Evolutionary conservation across 345 rosid genomes (phyloP).

Genomic region (Eucalyptus lansdowneana): DNA sequence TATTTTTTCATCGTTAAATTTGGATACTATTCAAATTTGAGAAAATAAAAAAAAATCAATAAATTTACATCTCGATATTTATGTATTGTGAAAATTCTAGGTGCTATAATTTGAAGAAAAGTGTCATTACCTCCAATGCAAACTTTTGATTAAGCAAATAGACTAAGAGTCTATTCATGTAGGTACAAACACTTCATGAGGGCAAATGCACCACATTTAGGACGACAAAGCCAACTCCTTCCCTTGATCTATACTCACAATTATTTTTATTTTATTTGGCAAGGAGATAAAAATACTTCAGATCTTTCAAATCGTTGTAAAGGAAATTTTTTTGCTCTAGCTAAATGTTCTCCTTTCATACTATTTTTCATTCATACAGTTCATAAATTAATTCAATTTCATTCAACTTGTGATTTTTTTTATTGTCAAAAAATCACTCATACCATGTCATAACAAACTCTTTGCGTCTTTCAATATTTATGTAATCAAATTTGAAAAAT

Average conservation of each 20-base stretch:
- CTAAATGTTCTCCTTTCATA: background rate
- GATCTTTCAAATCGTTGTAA: background rate
- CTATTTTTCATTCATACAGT: background rate
- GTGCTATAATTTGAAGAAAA: no score
- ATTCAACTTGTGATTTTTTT: background rate
- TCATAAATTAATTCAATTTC: background rate
- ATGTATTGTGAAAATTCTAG: no score
- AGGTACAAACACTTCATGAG: background rate
- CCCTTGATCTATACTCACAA: no score
- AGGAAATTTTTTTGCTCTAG: background rate
- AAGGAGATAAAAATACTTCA: background rate
- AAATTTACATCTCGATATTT: background rate
- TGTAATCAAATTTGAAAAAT: background rate
- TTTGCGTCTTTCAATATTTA: no score
- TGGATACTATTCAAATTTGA: background rate
- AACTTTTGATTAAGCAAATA: background rate
- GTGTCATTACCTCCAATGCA: fast-evolving
- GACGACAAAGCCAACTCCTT: background rate
- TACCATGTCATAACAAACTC: fast-evolving
- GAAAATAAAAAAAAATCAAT: background rate
- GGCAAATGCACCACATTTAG: background rate
- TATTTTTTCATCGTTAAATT: no score
- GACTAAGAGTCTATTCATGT: background rate
- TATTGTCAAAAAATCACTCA: no score
- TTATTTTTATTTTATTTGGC: no score